Conservation (phyloP, 139 green algal species). For the Pseudopediastrum boryanum region DNA sequence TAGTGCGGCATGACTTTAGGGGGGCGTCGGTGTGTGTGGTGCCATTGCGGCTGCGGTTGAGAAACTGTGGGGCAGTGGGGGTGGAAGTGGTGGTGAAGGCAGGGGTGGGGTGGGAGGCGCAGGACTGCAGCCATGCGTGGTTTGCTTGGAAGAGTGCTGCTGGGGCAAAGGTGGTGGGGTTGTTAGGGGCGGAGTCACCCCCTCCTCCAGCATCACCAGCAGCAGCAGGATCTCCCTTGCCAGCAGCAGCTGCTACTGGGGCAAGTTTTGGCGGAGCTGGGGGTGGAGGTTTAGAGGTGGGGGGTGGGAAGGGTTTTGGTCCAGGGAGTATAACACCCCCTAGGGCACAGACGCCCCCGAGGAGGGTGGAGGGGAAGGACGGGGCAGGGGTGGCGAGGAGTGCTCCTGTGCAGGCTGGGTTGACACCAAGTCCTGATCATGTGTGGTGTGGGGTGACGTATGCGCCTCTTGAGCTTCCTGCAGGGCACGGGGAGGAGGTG, state of each 20-base stretch:
- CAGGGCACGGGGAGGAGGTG: constrained; percentile 41
- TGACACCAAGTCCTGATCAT: constrained; percentile 45
- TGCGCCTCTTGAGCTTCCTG: constrained; percentile 35
- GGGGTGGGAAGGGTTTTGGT: no score
- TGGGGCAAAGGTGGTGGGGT: background rate
- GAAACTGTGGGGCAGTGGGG: constrained; percentile 55
- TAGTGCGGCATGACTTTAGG: constrained; percentile 65
- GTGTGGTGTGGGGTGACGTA: constrained; percentile 51
- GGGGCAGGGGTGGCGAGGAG: background rate
- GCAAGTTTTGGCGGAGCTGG: no score
- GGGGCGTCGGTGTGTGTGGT: constrained; percentile 50
- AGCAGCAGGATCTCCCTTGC: background rate
- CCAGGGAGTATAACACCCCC: no score
- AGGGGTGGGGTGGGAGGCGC: constrained; percentile 11
- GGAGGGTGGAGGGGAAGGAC: background rate
- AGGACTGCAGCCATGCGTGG: constrained; percentile 19
- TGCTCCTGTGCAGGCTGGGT: constrained; percentile 20
- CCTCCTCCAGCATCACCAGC: constrained; percentile 13
- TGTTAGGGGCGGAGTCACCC: constrained; percentile 1
- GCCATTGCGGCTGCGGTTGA: constrained; percentile 53
- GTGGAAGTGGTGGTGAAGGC: constrained; percentile 49
- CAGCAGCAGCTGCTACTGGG: background rate
- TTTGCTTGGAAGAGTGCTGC: background rate
- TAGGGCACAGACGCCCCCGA: background rate
- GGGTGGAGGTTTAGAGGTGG: no score